These are phyloP conservation scores for Houttuynia cordata DNA, from an alignment of 164 flowering plant genomes.

Conservation along the genomic window DNA sequence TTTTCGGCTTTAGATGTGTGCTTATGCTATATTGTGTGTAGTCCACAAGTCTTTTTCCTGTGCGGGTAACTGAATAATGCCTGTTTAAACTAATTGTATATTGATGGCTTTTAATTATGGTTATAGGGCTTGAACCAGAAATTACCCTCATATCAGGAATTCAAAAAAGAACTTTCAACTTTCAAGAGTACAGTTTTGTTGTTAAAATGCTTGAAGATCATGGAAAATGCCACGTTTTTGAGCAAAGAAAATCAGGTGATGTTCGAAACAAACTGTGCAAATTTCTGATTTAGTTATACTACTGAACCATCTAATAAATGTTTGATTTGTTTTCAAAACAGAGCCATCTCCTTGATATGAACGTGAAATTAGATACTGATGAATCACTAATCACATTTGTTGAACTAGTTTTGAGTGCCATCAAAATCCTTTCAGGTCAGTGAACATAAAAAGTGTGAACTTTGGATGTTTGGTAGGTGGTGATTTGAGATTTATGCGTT, in stretches of 20 bases:
- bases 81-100: background rate
- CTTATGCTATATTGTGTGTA: background rate
- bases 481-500: background rate
- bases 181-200: conserved; percentile 41
- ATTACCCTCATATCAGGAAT: conserved; percentile 14
- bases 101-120: background rate
- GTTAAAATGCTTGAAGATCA: conserved; percentile 77
- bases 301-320: background rate
- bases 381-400: conserved; percentile 38
- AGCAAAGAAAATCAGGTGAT: conserved; percentile 88
- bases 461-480: background rate
- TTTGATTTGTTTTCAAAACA: conserved; percentile 10
- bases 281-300: no score
- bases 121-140: conserved; percentile 7
- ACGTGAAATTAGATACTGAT: conserved; percentile 21
- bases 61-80: background rate
- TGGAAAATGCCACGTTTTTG: conserved; percentile 93
- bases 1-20: no score
- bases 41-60: background rate
- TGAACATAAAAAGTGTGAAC: background rate
- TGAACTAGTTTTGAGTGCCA: conserved; percentile 45
- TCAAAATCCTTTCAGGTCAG: conserved; percentile 82
- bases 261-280: background rate
- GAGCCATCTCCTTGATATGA: conserved; percentile 79
- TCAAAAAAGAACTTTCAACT: conserved; percentile 21